phyloP scores from a whole-genome alignment of 306 rosid genomes.

The Corylus avellana region DNA sequence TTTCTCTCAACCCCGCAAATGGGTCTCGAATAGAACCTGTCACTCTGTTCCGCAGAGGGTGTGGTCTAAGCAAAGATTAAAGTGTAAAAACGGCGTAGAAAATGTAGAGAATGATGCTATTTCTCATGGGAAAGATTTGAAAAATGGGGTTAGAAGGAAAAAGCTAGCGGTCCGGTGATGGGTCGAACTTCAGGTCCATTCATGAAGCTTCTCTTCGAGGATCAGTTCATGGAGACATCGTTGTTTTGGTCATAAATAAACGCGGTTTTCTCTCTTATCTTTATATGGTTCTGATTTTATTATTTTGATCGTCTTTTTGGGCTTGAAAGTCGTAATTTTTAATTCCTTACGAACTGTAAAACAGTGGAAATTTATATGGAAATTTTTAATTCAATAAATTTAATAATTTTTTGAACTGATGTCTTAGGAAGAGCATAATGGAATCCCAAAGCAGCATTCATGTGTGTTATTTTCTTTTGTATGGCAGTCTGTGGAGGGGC shows the following conservation, averaged over 20 bases:
- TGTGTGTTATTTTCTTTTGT: not conserved
- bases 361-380: not conserved
- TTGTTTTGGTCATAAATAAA: slow-evolving; percentile 73
- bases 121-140: slow-evolving; percentile 17
- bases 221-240: slow-evolving; percentile 64
- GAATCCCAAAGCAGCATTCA: not conserved
- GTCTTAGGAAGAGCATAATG: not conserved
- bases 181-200: slow-evolving; percentile 82
- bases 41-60: too few species aligned
- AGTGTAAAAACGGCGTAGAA: slow-evolving; percentile 30
- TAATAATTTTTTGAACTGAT: not conserved
- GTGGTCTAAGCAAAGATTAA: slow-evolving; percentile 26
- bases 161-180: slow-evolving; percentile 87
- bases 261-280: slow-evolving; percentile 35
- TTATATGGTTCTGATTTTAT: not conserved
- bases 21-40: too few species aligned
- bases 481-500: slow-evolving; percentile 79
- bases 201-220: slow-evolving; percentile 62
- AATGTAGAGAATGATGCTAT: slow-evolving; percentile 4
- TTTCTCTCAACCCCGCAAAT: too few species aligned
- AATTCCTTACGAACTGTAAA: not conserved
- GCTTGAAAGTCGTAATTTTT: not conserved
- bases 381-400: not conserved
- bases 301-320: not conserved
- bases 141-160: slow-evolving; percentile 45